Evolutionary conservation across 2,329 filamentous ascomycete genomes (phyloP).

Genomic region (Pseudocercospora eumusae): DNA sequence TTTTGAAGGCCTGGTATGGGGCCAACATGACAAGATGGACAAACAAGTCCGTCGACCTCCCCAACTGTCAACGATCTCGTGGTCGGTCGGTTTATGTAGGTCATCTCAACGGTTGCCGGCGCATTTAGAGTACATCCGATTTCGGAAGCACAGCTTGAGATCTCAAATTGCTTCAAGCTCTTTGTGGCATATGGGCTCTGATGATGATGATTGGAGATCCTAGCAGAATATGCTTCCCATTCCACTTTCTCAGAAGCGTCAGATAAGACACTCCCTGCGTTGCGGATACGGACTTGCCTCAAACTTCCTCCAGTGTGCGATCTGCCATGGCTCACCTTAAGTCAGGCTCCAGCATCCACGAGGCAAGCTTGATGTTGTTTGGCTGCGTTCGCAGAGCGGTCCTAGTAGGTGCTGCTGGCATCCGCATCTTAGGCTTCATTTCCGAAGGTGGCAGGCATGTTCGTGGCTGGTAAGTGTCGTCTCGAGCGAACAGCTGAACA

Average conservation of each 20-base stretch:
- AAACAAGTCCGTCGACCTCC: no score
- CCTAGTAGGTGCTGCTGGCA: neutral
- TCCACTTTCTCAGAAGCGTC: neutral
- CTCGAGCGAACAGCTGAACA: conserved; percentile 75
- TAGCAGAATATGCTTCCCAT: neutral
- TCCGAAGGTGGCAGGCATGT: conserved; percentile 19
- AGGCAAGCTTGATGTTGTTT: conserved; percentile 39
- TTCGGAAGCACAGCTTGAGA: neutral
- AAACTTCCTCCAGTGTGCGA: neutral
- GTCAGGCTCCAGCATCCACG: conserved; percentile 43
- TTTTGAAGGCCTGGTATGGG: neutral
- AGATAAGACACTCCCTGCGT: neutral
- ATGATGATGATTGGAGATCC: neutral
- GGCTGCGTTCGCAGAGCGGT: conserved; percentile 17
- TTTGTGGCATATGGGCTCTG: neutral
- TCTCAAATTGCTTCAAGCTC: neutral
- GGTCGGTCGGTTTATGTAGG: neutral
- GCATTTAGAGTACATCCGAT: neutral
- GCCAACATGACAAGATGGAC: neutral
- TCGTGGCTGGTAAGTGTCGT: conserved; percentile 36
- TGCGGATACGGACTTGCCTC: neutral
- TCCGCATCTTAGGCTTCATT: conserved; percentile 18
- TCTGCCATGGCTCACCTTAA: conserved; percentile 34
- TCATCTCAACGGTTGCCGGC: neutral
- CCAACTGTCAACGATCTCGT: neutral